A percentile compares a stretch with the other conserved stretches of the same genome.
Evolutionary conservation across 345 rosid genomes (phyloP).

Genomic region (Clausena lansium): DNA sequence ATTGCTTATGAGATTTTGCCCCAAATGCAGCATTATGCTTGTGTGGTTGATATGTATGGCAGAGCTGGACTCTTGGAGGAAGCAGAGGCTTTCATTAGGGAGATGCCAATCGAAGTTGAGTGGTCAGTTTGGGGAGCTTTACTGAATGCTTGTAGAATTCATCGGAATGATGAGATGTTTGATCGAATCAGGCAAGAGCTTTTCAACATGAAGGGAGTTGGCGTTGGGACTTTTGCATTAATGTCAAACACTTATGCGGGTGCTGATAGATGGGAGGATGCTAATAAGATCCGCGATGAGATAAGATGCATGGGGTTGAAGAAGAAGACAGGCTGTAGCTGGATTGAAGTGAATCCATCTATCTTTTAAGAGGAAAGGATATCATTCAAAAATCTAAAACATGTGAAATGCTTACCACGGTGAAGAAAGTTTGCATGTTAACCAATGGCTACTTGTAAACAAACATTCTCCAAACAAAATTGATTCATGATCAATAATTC

Average conservation of each 20-base stretch:
- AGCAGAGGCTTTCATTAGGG: constrained; percentile 33
- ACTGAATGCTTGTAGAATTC: constrained; percentile 26
- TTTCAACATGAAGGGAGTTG: constrained; percentile 1
- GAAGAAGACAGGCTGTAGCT: constrained; percentile 29
- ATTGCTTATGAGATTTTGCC: constrained; percentile 11
- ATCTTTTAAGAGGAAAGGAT: background rate
- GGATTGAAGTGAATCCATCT: constrained; percentile 16
- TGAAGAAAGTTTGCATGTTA: background rate
- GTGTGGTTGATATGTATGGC: constrained; percentile 35
- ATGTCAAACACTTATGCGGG: constrained; percentile 23
- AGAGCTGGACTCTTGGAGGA: constrained; percentile 30
- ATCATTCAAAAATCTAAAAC: background rate
- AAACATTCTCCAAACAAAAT: background rate
- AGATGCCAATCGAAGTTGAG: constrained; percentile 20
- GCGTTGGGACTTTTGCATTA: constrained; percentile 24
- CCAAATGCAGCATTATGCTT: constrained; percentile 28
- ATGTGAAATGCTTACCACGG: background rate
- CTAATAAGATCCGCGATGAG: constrained; percentile 7
- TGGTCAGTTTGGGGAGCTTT: constrained; percentile 26
- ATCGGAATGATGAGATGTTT: constrained; percentile 20
- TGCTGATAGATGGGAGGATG: constrained; percentile 27
- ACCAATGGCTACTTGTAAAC: background rate
- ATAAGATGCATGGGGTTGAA: constrained; percentile 19
- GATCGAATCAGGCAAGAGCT: constrained; percentile 17
- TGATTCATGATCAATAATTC: background rate